phyloP scores from a whole-genome alignment of 2,329 filamentous ascomycete species.

The Pyricularia sp. region DNA sequence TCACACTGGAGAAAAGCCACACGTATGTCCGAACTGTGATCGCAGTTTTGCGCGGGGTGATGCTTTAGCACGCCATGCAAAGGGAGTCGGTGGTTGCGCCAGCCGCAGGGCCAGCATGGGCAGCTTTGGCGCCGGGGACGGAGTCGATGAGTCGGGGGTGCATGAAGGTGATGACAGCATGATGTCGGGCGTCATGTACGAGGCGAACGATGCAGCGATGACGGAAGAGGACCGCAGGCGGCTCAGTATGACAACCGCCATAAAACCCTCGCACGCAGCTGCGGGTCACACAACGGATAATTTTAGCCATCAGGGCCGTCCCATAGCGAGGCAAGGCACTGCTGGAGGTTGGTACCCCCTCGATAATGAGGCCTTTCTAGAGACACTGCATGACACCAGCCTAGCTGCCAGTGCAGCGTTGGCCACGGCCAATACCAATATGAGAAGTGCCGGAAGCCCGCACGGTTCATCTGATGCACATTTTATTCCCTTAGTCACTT shows the following conservation, averaged over 20 bases:
- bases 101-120: conserved; percentile 81
- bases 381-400: no score
- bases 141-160: conserved; percentile 46
- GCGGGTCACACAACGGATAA: conserved; percentile 38
- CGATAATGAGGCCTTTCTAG: not conserved
- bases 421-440: not conserved
- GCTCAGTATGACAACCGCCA: conserved; percentile 59
- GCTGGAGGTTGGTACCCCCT: conserved; percentile 48
- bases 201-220: conserved; percentile 49
- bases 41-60: conserved; percentile 92
- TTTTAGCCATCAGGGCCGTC: conserved; percentile 65
- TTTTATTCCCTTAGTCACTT: not conserved
- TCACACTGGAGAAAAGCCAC: conserved; percentile 91
- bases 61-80: conserved; percentile 87
- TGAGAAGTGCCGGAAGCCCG: not conserved
- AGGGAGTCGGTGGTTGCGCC: conserved; percentile 90
- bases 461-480: not conserved
- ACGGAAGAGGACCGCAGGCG: conserved; percentile 51
- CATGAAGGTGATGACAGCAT: conserved; percentile 41
- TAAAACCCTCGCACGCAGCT: conserved; percentile 62
- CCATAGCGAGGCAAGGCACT: conserved; percentile 44
- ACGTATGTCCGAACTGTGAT: conserved; percentile 90
- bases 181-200: conserved; percentile 49
- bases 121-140: conserved; percentile 64
- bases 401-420: conserved; percentile 1